Evolutionary conservation across 2,329 filamentous ascomycete genomes (phyloP).

Genomic region (Ophiognomonia clavigignenti-juglandacearum): DNA sequence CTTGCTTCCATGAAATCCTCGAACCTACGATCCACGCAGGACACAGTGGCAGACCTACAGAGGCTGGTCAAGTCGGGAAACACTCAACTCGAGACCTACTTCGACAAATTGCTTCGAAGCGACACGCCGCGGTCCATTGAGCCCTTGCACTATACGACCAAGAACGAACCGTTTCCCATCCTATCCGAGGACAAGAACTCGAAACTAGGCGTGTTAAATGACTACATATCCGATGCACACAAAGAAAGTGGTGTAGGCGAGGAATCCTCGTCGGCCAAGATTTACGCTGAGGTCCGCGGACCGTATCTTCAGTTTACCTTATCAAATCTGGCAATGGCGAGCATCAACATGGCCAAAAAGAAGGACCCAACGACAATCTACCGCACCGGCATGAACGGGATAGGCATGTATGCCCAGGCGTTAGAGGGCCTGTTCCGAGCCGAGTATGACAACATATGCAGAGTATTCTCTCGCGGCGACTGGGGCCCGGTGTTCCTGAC

Average conservation of each 20-base stretch:
- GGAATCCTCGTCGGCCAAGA: constrained; percentile 69
- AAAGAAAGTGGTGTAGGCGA: constrained; percentile 42
- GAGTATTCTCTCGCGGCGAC: constrained; percentile 80
- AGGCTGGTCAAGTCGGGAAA: constrained; percentile 74
- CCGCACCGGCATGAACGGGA: constrained; percentile 81
- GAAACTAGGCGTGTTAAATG: constrained; percentile 74
- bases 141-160: constrained; percentile 87
- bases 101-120: constrained; percentile 67
- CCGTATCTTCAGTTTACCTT: constrained; percentile 80
- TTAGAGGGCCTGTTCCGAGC: constrained; percentile 83
- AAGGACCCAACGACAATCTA: constrained; percentile 81
- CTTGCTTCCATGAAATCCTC: constrained; percentile 78
- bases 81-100: constrained; percentile 77
- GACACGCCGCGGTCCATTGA: constrained; percentile 80
- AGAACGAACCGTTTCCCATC: constrained; percentile 77
- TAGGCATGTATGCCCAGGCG: constrained; percentile 80
- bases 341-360: constrained; percentile 76
- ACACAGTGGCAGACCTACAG: constrained; percentile 76
- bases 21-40: constrained; percentile 89
- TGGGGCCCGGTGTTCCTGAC: constrained; percentile 75
- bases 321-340: constrained; percentile 82
- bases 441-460: constrained; percentile 87
- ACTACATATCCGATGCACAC: constrained; percentile 63
- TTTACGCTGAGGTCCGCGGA: constrained; percentile 82
- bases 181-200: constrained; percentile 71